phyloP scores from a whole-genome alignment of 2,329 filamentous ascomycete species.

The Aspergillus sp. region DNA sequence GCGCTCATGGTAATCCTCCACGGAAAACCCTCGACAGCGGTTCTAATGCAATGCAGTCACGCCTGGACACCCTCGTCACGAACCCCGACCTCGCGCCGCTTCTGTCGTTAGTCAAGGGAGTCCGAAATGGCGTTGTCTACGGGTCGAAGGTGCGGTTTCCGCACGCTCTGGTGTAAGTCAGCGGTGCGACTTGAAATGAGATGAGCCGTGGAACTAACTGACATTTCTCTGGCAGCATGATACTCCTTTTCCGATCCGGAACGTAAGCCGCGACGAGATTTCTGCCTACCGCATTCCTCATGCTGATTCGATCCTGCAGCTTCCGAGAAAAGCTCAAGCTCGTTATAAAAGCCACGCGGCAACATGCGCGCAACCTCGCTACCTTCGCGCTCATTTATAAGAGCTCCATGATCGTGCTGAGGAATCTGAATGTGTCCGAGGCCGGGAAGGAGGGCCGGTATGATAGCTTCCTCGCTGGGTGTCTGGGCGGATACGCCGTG shows the following conservation, averaged over 20 bases:
- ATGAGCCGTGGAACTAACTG: slow-evolving; percentile 8
- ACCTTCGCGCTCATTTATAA: slow-evolving; percentile 92
- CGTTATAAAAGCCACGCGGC: slow-evolving; percentile 75
- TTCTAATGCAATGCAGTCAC: slow-evolving; percentile 40
- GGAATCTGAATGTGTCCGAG: slow-evolving; percentile 41
- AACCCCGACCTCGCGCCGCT: slow-evolving; percentile 79
- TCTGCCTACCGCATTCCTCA: slow-evolving; percentile 4
- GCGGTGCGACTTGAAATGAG: neutral
- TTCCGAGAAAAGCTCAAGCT: slow-evolving; percentile 68
- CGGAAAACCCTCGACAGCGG: too few relatives aligned
- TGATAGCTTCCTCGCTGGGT: slow-evolving; percentile 77
- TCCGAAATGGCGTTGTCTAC: slow-evolving; percentile 95
- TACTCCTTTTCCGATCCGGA: slow-evolving; percentile 89
- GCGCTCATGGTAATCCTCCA: slow-evolving; percentile 25
- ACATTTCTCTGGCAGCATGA: slow-evolving; percentile 58
- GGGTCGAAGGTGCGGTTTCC: slow-evolving; percentile 96
- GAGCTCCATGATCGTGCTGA: slow-evolving; percentile 63
- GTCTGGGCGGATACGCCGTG: slow-evolving; percentile 84
- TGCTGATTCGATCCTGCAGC: slow-evolving; percentile 20
- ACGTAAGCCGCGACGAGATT: slow-evolving; percentile 47
- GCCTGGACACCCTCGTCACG: slow-evolving; percentile 65
- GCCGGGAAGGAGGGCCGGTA: slow-evolving; percentile 56
- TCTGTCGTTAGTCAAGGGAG: slow-evolving; percentile 78
- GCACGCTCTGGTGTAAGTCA: slow-evolving; percentile 72
- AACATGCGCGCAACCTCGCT: slow-evolving; percentile 84